Conservation (phyloP, 2,329 filamentous ascomycete species). For the Trichoderma harzianum region DNA sequence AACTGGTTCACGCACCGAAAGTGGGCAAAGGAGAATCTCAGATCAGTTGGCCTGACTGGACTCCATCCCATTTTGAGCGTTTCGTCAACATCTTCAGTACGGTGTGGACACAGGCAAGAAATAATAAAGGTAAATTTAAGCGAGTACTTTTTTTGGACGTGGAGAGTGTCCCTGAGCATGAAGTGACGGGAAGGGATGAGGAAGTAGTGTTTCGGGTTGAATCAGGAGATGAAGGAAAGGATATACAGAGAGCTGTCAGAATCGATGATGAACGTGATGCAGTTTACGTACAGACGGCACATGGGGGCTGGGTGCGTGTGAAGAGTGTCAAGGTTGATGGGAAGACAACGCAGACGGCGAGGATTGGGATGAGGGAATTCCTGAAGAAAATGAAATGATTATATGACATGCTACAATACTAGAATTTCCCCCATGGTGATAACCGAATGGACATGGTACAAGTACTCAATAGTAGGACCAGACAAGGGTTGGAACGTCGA, state of each 20-base stretch:
- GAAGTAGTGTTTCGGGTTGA: slow-evolving; percentile 22
- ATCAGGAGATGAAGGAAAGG: not conserved
- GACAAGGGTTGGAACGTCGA: not conserved
- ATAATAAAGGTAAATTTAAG: slow-evolving; percentile 26
- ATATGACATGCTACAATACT: not conserved
- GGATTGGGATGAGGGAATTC: slow-evolving; percentile 23
- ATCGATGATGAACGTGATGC: slow-evolving; percentile 22
- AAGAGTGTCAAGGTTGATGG: slow-evolving; percentile 34
- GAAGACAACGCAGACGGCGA: slow-evolving; percentile 28
- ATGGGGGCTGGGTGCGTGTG: slow-evolving; percentile 28
- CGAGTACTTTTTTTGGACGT: slow-evolving; percentile 41
- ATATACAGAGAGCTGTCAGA: slow-evolving; percentile 9
- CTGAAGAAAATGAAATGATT: not conserved
- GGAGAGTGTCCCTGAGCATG: slow-evolving; percentile 24
- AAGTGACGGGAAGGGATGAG: slow-evolving; percentile 2
- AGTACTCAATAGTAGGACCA: not conserved
- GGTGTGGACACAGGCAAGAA: slow-evolving; percentile 56
- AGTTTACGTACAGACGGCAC: slow-evolving; percentile 24
- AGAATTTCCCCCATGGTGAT: not conserved
- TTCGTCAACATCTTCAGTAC: slow-evolving; percentile 60
- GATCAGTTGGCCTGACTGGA: slow-evolving; percentile 57
- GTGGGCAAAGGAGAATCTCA: slow-evolving; percentile 62
- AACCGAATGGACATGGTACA: not conserved
- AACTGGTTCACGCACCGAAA: slow-evolving; percentile 63
- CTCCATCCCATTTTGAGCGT: slow-evolving; percentile 51